Percentiles rank a stretch among this genome's conserved stretches.
Conservation (phyloP, 2,329 filamentous ascomycete species). For the Pseudogymnoascus destructans region DNA sequence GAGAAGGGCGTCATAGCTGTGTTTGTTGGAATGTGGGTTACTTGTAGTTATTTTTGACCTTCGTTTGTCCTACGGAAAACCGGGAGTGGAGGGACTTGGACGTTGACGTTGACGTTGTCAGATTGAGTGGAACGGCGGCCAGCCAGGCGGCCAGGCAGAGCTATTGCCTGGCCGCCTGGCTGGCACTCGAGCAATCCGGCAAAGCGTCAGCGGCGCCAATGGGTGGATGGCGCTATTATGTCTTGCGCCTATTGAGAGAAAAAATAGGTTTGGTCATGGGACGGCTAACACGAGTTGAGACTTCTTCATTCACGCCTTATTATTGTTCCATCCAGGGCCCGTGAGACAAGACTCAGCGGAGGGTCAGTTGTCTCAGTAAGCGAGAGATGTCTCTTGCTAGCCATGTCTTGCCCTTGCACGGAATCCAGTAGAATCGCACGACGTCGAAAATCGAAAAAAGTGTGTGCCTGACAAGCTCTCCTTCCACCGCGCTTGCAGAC, state of each 20-base stretch:
- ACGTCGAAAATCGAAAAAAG: not conserved
- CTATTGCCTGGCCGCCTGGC: not conserved
- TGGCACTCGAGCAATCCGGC: not conserved
- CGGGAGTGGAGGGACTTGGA: not conserved
- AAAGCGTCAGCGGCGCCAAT: not conserved
- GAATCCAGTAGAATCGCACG: not conserved
- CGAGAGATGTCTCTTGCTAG: not conserved
- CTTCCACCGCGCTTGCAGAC: not conserved
- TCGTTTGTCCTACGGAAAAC: not conserved
- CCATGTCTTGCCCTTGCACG: not conserved
- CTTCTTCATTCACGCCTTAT: not conserved
- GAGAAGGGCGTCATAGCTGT: not conserved
- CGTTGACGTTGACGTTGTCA: not conserved
- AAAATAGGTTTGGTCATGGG: not conserved
- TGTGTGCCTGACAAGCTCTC: not conserved
- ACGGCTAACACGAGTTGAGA: not conserved
- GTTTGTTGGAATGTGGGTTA: not conserved
- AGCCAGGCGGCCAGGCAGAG: not conserved
- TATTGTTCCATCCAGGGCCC: not conserved
- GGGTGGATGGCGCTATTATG: not conserved
- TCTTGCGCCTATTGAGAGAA: not conserved
- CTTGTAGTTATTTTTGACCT: not conserved
- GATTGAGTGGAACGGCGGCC: not conserved
- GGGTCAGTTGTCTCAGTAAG: not conserved
- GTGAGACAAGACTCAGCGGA: conserved; percentile 1